Base-by-base conservation (phyloP, 345 rosid genomes). In the Sisymbrium altissimum region DNA sequence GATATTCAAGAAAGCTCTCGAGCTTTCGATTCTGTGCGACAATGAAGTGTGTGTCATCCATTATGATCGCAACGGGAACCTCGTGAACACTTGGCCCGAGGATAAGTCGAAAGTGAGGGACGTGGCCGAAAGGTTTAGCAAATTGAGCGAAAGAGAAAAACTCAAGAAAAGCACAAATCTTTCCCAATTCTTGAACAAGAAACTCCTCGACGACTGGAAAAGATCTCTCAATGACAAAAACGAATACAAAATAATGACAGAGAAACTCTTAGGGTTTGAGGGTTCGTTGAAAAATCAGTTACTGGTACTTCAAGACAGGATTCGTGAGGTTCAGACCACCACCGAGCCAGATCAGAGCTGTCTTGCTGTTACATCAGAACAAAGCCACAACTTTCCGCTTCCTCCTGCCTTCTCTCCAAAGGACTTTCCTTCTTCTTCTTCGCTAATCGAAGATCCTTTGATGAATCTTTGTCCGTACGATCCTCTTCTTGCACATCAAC, bases 111-210 rank as follows among this genome's bases (percentile, higher is more conserved):
- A 50, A 15, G 76, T 52, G 0, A 32, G 17, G 62, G 44, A 18
- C 6, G 30, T 72, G 52, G 44, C 61, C 1, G 44, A 52, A 32
- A 62, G 61, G 17, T 62, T 29, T 14, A 50, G 1, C 25, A 19
- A 0, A 1, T 5, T 62, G 4, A 39, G 18, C 35, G 33, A 39
- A 5, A 0, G 2, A 27, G 62, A 52, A 1, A 52, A 17, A 14
- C 35, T 36, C 0, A 72, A 71, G 54, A 72, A 72, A 40, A 72
- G 17, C 43, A 29, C 17, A 0, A 62, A 50, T 15, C 76, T 72
- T 17, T 71, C 61, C 5, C 32, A 39, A 8, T 25, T 8, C 14
- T 39, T 48, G 0, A 4, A 18, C n/a, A 71, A 71, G 62, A 59
- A 59, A 23, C 6, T 46, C n/a, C 4, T 8, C 5, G 23, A 35